Evolutionary conservation across 805 yeast species (phyloP).

Genomic region (Maudiozyma saulgeensis): DNA sequence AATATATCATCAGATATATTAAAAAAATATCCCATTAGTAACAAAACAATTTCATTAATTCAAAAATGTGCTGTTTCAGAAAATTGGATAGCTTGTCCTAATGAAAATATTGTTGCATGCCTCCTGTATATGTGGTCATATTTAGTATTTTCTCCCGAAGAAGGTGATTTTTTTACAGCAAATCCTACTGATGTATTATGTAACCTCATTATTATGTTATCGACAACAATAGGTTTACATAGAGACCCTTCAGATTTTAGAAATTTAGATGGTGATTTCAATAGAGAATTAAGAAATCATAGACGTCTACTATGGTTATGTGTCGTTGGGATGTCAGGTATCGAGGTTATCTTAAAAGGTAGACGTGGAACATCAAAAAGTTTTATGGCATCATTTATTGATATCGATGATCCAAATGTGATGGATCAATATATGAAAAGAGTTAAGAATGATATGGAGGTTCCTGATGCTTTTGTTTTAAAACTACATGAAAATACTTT

Average conservation of each 20-base stretch:
- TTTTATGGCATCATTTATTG: constrained; percentile 13
- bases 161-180: constrained; percentile 26
- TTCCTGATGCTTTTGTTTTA: constrained; percentile 5
- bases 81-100: constrained; percentile 24
- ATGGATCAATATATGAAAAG: constrained; percentile 13
- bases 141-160: constrained; percentile 27
- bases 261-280: constrained; percentile 7
- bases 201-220: constrained; percentile 20
- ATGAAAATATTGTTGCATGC: constrained; percentile 24
- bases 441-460: constrained; percentile 12
- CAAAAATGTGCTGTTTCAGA: constrained; percentile 20
- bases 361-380: constrained; percentile 11
- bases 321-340: constrained; percentile 14
- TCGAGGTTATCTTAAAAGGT: constrained; percentile 24
- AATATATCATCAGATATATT: constrained; percentile 10
- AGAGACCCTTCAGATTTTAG: constrained; percentile 25
- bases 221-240: constrained; percentile 26
- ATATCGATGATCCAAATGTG: constrained; percentile 12
- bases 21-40: constrained; percentile 17
- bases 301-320: constrained; percentile 26
- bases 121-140: constrained; percentile 27
- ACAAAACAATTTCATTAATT: constrained; percentile 16
- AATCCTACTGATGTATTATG: constrained; percentile 26
- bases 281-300: constrained; percentile 17
- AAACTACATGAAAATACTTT: constrained; percentile 17